phyloP scores from a whole-genome alignment of 164 flowering plant genomes.

The Malania oleifera region DNA sequence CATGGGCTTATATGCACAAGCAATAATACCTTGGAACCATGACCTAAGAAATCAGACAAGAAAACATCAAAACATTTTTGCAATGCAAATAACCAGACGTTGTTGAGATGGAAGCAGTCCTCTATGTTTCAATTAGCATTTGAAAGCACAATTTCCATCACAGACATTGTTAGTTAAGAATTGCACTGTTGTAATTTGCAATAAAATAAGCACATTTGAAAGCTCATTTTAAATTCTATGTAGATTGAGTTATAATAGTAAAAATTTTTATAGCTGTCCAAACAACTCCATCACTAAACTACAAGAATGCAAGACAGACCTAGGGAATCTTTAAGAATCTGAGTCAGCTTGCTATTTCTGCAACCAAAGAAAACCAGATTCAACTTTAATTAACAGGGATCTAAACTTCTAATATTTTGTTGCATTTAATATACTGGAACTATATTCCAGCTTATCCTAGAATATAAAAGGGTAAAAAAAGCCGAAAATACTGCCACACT shows the following conservation, averaged over 20 bases:
- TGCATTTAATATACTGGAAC: no score
- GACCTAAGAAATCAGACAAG: slow-evolving; percentile 34
- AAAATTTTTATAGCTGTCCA: not conserved
- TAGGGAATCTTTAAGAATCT: slow-evolving; percentile 73
- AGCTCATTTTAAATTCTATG: no score
- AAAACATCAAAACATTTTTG: not conserved
- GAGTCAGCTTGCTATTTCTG: slow-evolving; percentile 90
- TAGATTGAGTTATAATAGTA: not conserved
- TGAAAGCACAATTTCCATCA: not conserved
- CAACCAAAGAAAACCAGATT: slow-evolving; percentile 20
- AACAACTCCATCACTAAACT: not conserved
- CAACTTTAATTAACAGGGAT: not conserved
- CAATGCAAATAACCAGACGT: not conserved
- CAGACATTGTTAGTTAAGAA: not conserved
- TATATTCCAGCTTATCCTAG: no score
- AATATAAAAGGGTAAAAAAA: not conserved
- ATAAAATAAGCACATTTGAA: not conserved
- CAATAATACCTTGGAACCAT: slow-evolving; percentile 71
- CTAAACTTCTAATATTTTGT: no score
- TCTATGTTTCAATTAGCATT: not conserved
- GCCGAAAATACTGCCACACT: not conserved
- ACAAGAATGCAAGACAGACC: slow-evolving; percentile 31
- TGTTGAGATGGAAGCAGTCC: not conserved
- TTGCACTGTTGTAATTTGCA: not conserved
- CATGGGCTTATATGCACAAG: slow-evolving; percentile 67